phyloP scores from a whole-genome alignment of 176 grass and related monocot genomes.

The Ananas comosus region DNA sequence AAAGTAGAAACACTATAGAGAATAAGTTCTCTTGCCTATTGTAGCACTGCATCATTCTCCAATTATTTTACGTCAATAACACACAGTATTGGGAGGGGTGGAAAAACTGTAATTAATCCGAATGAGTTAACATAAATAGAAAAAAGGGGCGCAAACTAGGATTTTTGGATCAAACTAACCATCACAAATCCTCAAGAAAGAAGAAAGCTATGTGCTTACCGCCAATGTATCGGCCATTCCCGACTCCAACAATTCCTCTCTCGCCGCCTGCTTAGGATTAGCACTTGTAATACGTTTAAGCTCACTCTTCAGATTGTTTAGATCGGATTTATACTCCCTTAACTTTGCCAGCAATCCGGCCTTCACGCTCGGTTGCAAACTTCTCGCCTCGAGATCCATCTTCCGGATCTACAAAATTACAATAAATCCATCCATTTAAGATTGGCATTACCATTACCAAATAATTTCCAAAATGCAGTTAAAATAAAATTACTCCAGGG shows the following conservation, averaged over 20 bases:
- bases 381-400: conserved; percentile 99
- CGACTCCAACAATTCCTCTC: conserved; percentile 81
- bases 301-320: conserved; percentile 72
- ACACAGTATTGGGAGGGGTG: too few relatives aligned
- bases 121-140: too few relatives aligned
- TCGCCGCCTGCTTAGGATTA: conserved; percentile 37
- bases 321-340: conserved; percentile 92
- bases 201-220: conserved; percentile 25
- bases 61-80: too few relatives aligned
- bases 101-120: too few relatives aligned
- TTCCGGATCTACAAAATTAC: conserved; percentile 55
- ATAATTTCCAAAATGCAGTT: conserved; percentile 2
- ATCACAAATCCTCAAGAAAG: background rate
- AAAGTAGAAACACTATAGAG: too few relatives aligned
- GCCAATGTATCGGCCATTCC: conserved; percentile 67
- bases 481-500: background rate
- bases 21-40: too few relatives aligned
- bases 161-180: background rate
- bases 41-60: too few relatives aligned
- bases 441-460: background rate
- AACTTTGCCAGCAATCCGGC: conserved; percentile 72
- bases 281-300: conserved; percentile 58
- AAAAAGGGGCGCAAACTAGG: background rate
- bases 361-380: conserved; percentile 69
- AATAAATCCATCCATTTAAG: background rate